phyloP scores from a whole-genome alignment of 345 rosid species.

The Euphorbia lathyris region DNA sequence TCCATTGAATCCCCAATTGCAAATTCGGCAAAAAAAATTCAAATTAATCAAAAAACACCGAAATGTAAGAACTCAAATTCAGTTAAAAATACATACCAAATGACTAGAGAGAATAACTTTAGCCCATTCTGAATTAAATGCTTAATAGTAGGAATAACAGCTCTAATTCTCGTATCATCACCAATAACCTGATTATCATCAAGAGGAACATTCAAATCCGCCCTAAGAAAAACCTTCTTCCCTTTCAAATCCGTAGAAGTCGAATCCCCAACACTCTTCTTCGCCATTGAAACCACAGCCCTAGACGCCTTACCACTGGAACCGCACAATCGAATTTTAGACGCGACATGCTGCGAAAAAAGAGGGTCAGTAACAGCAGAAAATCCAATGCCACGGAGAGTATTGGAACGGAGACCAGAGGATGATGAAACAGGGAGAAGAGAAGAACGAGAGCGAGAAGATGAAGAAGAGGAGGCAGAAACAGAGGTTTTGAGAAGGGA shows the following conservation, averaged over 20 bases:
- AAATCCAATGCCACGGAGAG: slow-evolving; percentile 54
- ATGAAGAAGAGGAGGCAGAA: slow-evolving; percentile 35
- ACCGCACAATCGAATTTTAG: slow-evolving; percentile 33
- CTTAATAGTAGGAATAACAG: slow-evolving; percentile 97
- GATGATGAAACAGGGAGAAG: slow-evolving; percentile 42
- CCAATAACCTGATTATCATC: slow-evolving; percentile 90
- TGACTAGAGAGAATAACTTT: slow-evolving; percentile 96
- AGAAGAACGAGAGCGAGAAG: slow-evolving; percentile 38
- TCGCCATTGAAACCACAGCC: slow-evolving; percentile 64
- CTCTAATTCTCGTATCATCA: slow-evolving; percentile 91
- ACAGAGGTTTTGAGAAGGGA: slow-evolving; percentile 60
- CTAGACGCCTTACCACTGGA: slow-evolving; percentile 38
- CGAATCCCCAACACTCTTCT: slow-evolving; percentile 92
- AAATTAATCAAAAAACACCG: too few species aligned
- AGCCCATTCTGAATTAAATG: slow-evolving; percentile 78
- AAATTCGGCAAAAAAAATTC: not conserved
- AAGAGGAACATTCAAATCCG: slow-evolving; percentile 89
- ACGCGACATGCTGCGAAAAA: slow-evolving; percentile 45
- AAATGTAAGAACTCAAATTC: not conserved
- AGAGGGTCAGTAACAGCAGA: slow-evolving; percentile 52
- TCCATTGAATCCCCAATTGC: too few species aligned
- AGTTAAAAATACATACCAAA: slow-evolving; percentile 43
- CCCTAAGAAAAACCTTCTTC: slow-evolving; percentile 92
- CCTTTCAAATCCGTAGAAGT: slow-evolving; percentile 77
- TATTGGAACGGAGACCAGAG: slow-evolving; percentile 30